Conservation (phyloP, 345 rosid genomes). For the Tarenaya hassleriana region DNA sequence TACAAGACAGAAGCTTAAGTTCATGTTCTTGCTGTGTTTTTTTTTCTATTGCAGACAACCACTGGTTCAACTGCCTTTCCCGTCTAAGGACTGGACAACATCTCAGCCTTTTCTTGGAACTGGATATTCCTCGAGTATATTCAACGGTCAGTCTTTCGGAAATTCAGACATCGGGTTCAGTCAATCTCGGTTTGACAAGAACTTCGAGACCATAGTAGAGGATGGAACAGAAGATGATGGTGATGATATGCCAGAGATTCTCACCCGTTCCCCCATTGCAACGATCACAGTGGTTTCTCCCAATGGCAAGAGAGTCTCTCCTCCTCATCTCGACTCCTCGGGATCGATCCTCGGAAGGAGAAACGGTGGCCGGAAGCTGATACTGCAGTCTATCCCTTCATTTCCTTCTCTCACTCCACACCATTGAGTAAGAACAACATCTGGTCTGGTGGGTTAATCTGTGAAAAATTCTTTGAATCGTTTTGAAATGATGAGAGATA, state of each 20-base stretch:
- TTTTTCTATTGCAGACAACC: constrained; percentile 45
- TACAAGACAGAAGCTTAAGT: neutral
- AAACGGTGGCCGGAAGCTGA: constrained; percentile 76
- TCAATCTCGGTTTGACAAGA: constrained; percentile 33
- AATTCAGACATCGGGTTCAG: constrained; percentile 37
- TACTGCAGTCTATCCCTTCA: constrained; percentile 79
- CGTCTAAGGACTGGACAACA: constrained; percentile 59
- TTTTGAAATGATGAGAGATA: constrained; percentile 24
- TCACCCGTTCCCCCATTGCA: constrained; percentile 32
- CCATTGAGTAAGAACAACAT: constrained; percentile 34
- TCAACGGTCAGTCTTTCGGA: constrained; percentile 17
- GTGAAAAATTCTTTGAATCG: constrained; percentile 25
- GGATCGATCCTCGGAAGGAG: constrained; percentile 55
- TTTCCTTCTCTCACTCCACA: constrained; percentile 95
- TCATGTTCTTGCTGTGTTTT: constrained; percentile 7
- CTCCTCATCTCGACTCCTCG: constrained; percentile 47
- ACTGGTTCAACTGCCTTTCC: constrained; percentile 49
- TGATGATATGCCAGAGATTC: constrained; percentile 51
- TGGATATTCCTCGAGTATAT: constrained; percentile 25
- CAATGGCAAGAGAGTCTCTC: constrained; percentile 90
- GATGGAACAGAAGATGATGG: constrained; percentile 29
- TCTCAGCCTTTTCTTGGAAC: constrained; percentile 26
- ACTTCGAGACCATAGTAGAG: constrained; percentile 35
- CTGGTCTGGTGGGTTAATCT: constrained; percentile 12
- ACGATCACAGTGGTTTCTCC: constrained; percentile 63